Base-by-base conservation (phyloP, 179 eudicot species). In the Dionaea muscipula region DNA sequence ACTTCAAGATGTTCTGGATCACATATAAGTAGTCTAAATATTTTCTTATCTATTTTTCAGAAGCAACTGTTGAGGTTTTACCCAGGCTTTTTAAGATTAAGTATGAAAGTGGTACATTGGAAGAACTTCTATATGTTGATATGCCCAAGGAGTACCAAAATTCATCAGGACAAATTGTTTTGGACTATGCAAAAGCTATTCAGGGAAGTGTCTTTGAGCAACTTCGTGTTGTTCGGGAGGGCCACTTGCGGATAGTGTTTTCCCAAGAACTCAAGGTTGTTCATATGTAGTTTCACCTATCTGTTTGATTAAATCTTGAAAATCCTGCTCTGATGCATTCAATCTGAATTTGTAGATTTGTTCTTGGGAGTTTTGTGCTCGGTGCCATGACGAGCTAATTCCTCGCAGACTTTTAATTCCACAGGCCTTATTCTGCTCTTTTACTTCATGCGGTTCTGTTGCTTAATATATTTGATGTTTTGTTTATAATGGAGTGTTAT, bases 361-460 rank as follows among this genome's bases (percentile, higher is more conserved):
- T 73, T 91, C 96, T n/a, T 91, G 98, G 98, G 98, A 91, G 61
- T 91, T 91, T 72, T 91, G 98, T 78, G 98, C 89, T 31, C 75
- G 85, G 43, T 80, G 85, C 50, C 96, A 88, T 59, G 96, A 88
- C 71, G 94, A 91, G 74, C 91, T 90, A 47, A 81, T 88, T 55
- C 94, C 96, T 67, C 78, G 96, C 44, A 82, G 85, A 60, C 76
- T 80, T 64, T 57, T 88, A 60, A 78, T 85, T 65, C 96, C 94
- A 16, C 96, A 88, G 94, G 96, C 68, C 53, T 55, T 19, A 17
- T 33, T 8, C 23, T 33, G 17, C 2, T 25, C 15, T 28, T 2
- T 2, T 16, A 15, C 26, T 18, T 16, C 9, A 17, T 27, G 31
- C 24, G 18, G 7, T 17, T 25, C 8, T 26, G 33, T 49, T 14